Conservation (phyloP, 176 grass and related monocot species). For the Triticum urartu region DNA sequence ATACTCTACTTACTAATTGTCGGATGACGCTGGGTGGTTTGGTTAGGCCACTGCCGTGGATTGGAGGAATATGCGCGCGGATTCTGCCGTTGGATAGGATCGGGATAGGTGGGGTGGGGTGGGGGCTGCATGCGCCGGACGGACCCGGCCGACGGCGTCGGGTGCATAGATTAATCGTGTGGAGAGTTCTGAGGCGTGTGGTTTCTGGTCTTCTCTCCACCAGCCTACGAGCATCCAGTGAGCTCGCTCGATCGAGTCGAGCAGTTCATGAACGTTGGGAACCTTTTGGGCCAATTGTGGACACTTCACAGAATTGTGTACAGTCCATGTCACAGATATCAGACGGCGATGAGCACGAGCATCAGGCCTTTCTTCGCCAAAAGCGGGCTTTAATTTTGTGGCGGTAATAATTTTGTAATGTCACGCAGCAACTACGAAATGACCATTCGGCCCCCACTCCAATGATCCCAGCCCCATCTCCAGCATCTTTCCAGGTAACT, state of each 20-base stretch:
- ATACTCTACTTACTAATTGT: neutral
- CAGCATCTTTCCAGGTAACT: neutral
- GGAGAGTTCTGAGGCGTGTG: neutral
- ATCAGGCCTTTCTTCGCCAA: neutral
- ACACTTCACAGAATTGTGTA: neutral
- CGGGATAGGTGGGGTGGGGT: neutral
- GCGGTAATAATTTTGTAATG: too few species aligned
- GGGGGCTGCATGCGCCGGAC: neutral
- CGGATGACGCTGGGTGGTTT: neutral
- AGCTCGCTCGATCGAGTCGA: neutral
- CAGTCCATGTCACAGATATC: neutral
- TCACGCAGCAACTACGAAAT: neutral
- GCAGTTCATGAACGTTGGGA: neutral
- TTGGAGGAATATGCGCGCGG: neutral
- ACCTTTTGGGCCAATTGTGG: neutral
- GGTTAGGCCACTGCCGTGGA: neutral
- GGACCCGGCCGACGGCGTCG: neutral
- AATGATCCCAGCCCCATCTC: neutral
- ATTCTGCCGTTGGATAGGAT: neutral
- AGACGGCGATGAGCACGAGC: neutral
- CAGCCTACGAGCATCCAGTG: too few species aligned
- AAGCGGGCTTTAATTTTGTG: neutral
- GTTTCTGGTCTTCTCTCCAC: neutral
- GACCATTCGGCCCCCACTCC: neutral
- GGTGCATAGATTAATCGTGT: neutral